Percentiles rank a stretch among this genome's conserved stretches.
Conservation (phyloP, 129 eudicot genomes). For the Tanacetum coccineum region DNA sequence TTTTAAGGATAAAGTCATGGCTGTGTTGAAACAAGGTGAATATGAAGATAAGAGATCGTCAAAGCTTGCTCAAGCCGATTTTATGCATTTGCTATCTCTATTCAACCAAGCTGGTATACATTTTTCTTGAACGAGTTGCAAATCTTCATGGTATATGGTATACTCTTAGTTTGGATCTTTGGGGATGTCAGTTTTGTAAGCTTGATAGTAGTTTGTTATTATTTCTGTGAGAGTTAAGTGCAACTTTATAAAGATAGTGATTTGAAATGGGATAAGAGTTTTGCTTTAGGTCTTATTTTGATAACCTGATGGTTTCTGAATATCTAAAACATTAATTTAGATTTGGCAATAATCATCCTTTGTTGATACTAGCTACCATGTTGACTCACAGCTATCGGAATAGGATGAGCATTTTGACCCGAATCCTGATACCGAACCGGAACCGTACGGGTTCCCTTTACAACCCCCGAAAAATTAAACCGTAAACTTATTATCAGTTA, state of each 20-base stretch:
- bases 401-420: too few species aligned
- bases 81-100: conserved; percentile 75
- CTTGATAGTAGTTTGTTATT: not conserved
- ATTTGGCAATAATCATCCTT: too few species aligned
- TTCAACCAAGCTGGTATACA: conserved; percentile 87
- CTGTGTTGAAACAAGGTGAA: conserved; percentile 54
- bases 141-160: not conserved
- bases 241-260: not conserved
- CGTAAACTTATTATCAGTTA: too few species aligned
- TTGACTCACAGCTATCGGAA: too few species aligned
- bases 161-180: conserved; percentile 11
- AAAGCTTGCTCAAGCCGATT: conserved; percentile 81
- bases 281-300: too few species aligned
- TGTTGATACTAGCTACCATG: too few species aligned
- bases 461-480: too few species aligned
- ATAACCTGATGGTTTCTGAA: too few species aligned
- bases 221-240: not conserved
- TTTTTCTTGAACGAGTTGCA: conserved; percentile 42
- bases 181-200: not conserved
- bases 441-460: too few species aligned
- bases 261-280: too few species aligned
- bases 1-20: conserved; percentile 58
- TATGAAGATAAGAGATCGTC: conserved; percentile 74
- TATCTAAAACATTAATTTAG: too few species aligned
- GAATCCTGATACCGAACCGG: too few species aligned